Evolutionary conservation across 2,329 filamentous ascomycete genomes (phyloP).

Genomic region (Pseudocercospora vitis): DNA sequence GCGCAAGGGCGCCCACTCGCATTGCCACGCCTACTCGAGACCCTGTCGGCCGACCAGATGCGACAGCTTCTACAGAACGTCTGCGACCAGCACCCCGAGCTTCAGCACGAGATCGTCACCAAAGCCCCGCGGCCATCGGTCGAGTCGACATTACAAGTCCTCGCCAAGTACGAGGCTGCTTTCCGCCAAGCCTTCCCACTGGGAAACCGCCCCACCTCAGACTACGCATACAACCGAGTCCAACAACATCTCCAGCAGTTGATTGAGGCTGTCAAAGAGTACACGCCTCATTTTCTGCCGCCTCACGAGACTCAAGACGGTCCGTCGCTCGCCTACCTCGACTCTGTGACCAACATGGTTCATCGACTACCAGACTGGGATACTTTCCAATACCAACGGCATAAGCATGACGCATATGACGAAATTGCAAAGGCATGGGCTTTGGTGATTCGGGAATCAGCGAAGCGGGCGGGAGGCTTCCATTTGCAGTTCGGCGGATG

Average conservation of each 20-base stretch:
- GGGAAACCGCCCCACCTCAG: constrained; percentile 78
- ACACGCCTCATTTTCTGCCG: constrained; percentile 91
- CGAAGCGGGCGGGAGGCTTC: constrained; percentile 88
- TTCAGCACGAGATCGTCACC: constrained; percentile 79
- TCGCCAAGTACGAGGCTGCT: constrained; percentile 76
- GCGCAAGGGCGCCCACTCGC: constrained; percentile 62
- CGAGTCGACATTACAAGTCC: constrained; percentile 72
- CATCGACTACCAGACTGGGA: constrained; percentile 91
- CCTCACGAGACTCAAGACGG: constrained; percentile 84
- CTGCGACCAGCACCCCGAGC: constrained; percentile 83
- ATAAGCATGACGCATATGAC: constrained; percentile 94
- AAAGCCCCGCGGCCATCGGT: constrained; percentile 86
- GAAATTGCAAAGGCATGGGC: constrained; percentile 94
- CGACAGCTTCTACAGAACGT: constrained; percentile 84
- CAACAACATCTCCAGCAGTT: constrained; percentile 76
- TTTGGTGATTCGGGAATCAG: constrained; percentile 83
- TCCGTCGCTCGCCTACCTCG: constrained; percentile 80
- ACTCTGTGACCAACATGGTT: constrained; percentile 85
- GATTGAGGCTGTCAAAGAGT: constrained; percentile 87
- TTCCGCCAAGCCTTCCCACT: constrained; percentile 80
- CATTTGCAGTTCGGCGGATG: constrained; percentile 85
- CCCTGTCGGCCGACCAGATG: constrained; percentile 80
- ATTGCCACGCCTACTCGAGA: constrained; percentile 82
- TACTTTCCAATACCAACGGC: constrained; percentile 79
- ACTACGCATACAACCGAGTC: constrained; percentile 94